Evolutionary conservation across 2,329 filamentous ascomycete species (phyloP).

Genomic region (Ophiostoma triangulosporum): DNA sequence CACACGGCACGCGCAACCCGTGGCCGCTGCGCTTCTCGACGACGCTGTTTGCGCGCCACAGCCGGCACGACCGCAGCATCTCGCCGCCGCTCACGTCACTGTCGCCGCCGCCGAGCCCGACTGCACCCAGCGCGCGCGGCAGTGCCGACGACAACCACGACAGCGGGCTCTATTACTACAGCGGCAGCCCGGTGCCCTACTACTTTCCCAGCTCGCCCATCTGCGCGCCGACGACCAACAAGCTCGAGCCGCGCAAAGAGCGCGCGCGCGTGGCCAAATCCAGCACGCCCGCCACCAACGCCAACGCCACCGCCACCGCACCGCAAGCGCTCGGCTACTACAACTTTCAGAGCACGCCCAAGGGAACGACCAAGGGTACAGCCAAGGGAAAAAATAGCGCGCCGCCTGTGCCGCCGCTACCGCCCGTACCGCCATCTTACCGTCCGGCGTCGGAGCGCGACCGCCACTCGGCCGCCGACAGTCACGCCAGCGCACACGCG

Average conservation of each 20-base stretch:
- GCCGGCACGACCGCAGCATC: slow-evolving; percentile 12
- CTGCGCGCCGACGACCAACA: slow-evolving; percentile 24
- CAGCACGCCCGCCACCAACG: background rate
- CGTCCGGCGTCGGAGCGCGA: background rate
- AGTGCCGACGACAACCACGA: background rate
- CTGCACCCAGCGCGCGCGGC: slow-evolving; percentile 1
- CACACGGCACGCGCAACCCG: background rate
- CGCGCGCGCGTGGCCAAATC: slow-evolving; percentile 9
- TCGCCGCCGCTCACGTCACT: slow-evolving; percentile 20
- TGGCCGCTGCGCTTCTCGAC: slow-evolving; percentile 28
- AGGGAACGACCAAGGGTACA: no score
- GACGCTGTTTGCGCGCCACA: slow-evolving; percentile 19
- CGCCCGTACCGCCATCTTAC: background rate
- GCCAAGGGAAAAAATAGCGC: no score
- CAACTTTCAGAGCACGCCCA: slow-evolving; percentile 7
- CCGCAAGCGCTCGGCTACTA: slow-evolving; percentile 3
- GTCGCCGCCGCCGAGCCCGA: slow-evolving; percentile 17
- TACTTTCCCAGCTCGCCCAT: slow-evolving; percentile 26
- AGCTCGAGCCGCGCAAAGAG: slow-evolving; percentile 20
- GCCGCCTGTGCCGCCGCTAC: background rate
- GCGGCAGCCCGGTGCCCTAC: slow-evolving; percentile 1
- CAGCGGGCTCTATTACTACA: background rate
- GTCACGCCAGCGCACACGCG: background rate
- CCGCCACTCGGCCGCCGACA: background rate
- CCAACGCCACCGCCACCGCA: background rate